Percentiles rank a stretch among this genome's conserved stretches.
These are phyloP conservation scores for Marasmius oreades DNA, from an alignment of 1,284 basidiomycete species.

Conservation along the genomic window DNA sequence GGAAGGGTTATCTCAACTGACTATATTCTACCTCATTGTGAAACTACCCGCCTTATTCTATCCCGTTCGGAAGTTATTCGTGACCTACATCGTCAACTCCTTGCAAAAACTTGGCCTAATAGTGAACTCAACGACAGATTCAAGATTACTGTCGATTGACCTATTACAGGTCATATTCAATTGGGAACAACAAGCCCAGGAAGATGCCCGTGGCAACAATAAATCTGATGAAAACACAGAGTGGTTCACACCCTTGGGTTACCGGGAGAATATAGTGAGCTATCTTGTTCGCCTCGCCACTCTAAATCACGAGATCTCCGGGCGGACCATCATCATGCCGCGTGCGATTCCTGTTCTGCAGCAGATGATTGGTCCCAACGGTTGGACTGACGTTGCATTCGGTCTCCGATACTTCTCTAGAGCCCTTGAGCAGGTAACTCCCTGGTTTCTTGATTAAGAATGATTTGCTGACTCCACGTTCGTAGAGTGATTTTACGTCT, in stretches of 20 bases:
- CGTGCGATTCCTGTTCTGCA: slow-evolving; percentile 83
- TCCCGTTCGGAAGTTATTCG: slow-evolving; percentile 88
- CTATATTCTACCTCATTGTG: slow-evolving; percentile 91
- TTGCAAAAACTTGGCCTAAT: slow-evolving; percentile 86
- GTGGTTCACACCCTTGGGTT: slow-evolving; percentile 78
- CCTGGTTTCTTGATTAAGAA: neutral
- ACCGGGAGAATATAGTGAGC: slow-evolving; percentile 89
- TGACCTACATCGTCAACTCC: slow-evolving; percentile 94
- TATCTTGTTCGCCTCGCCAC: slow-evolving; percentile 89
- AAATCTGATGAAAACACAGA: slow-evolving; percentile 21
- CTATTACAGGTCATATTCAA: slow-evolving; percentile 83
- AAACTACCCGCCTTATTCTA: slow-evolving; percentile 94
- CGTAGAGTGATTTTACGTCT: slow-evolving; percentile 67
- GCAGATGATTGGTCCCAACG: slow-evolving; percentile 75
- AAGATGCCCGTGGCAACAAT: slow-evolving; percentile 20
- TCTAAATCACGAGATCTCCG: slow-evolving; percentile 67
- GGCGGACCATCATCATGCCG: slow-evolving; percentile 63
- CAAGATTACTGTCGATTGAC: slow-evolving; percentile 80
- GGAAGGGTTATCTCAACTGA: slow-evolving; percentile 85
- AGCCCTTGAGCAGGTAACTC: slow-evolving; percentile 73
- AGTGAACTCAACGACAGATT: slow-evolving; percentile 73
- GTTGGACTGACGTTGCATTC: slow-evolving; percentile 93
- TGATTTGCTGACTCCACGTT: slow-evolving; percentile 20
- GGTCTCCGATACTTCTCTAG: slow-evolving; percentile 89
- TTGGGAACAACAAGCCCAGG: slow-evolving; percentile 75